Evolutionary conservation across 169 alveolate genomes (phyloP).

Genomic region (Plasmodium gonderi): DNA sequence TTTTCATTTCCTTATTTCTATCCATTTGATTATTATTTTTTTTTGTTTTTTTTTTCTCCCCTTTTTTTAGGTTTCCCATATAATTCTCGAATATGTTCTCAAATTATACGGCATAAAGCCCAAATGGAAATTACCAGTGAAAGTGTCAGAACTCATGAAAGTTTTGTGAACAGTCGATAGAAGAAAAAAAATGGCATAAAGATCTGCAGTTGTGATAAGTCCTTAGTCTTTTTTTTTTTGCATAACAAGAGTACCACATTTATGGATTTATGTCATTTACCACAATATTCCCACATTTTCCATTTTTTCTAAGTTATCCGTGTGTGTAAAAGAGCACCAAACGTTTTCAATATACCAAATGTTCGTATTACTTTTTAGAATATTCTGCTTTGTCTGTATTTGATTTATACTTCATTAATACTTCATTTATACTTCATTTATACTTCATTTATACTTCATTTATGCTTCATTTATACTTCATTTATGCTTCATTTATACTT

Average conservation of each 20-base stretch:
- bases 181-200: too few species aligned
- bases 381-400: too few species aligned
- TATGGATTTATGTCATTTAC: not conserved
- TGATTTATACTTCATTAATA: too few species aligned
- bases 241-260: not conserved
- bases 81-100: conserved; percentile 23
- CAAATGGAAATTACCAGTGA: conserved; percentile 52
- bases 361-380: too few species aligned
- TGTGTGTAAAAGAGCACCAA: not conserved
- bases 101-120: conserved; percentile 52
- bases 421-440: too few species aligned
- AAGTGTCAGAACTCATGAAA: conserved; percentile 46
- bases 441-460: too few species aligned
- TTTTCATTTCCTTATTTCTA: not conserved
- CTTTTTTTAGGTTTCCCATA: conserved; percentile 19
- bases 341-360: not conserved
- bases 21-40: not conserved
- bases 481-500: too few species aligned
- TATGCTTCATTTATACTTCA: too few species aligned
- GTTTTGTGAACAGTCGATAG: conserved; percentile 4
- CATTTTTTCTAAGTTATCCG: not conserved
- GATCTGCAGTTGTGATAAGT: not conserved
- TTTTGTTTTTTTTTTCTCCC: not conserved
- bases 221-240: not conserved
- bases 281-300: not conserved